These are phyloP conservation scores for Lichtheimia ramosa DNA, from an alignment of 371 early-diverging fungal genomes.

Conservation along the genomic window DNA sequence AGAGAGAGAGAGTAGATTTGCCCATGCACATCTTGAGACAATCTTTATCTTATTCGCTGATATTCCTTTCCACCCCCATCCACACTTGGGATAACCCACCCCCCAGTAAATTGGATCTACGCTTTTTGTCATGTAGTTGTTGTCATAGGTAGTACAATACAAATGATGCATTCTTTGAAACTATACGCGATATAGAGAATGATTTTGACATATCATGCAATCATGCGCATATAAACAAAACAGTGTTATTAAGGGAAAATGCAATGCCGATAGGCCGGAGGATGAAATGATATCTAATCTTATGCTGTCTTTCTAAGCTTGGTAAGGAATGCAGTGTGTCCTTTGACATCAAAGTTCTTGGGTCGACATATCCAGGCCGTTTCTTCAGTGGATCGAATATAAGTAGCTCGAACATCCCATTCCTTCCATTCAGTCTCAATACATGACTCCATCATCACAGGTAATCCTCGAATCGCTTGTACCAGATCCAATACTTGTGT, in stretches of 20 bases:
- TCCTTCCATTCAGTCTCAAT: slow-evolving; percentile 71
- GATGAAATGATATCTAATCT: too few species aligned
- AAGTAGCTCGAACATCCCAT: slow-evolving; percentile 69
- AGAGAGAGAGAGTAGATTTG: not conserved
- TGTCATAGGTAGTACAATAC: too few species aligned
- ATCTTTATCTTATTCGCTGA: not conserved
- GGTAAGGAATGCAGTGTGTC: slow-evolving; percentile 68
- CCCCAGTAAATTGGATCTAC: not conserved
- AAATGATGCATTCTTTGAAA: too few species aligned
- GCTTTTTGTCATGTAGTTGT: too few species aligned
- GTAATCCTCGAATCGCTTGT: slow-evolving; percentile 43
- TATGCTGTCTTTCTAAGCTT: slow-evolving; percentile 47
- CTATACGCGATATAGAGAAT: too few species aligned
- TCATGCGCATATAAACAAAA: too few species aligned
- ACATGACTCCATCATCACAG: slow-evolving; percentile 57
- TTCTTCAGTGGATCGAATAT: slow-evolving; percentile 48
- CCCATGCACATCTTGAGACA: not conserved
- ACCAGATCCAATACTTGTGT: slow-evolving; percentile 69
- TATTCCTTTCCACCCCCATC: not conserved
- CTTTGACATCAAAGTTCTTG: slow-evolving; percentile 52
- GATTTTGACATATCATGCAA: too few species aligned
- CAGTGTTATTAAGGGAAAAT: too few species aligned
- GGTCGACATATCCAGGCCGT: slow-evolving; percentile 66
- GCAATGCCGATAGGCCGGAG: too few species aligned
- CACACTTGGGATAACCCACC: not conserved